Percentiles rank a stretch among this genome's conserved stretches.
These are phyloP conservation scores for Fraxinus greggii DNA, from an alignment of 305 asterid genomes.

Conservation along the genomic window DNA sequence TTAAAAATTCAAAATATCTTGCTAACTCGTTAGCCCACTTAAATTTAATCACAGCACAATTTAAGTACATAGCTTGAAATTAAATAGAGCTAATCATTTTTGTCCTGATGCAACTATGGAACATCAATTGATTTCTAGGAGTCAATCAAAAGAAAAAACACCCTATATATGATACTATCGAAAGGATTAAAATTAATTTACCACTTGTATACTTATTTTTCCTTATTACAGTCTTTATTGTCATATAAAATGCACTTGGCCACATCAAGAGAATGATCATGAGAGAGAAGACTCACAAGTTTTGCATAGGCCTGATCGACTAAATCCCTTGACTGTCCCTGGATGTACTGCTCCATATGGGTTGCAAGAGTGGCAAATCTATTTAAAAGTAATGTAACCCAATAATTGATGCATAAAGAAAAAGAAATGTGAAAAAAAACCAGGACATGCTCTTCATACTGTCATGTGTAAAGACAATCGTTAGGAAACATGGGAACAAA, in stretches of 20 bases:
- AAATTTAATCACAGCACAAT: not conserved
- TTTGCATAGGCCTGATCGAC: slow-evolving; percentile 94
- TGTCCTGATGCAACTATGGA: not conserved
- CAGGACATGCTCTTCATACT: not conserved
- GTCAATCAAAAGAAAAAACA: not conserved
- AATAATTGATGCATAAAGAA: slow-evolving; percentile 21
- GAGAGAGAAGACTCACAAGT: slow-evolving; percentile 59
- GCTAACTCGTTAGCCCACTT: not conserved
- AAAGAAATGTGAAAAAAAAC: not conserved
- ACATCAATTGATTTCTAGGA: not conserved
- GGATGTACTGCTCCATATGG: slow-evolving; percentile 99
- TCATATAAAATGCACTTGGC: not conserved
- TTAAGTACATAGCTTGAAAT: not conserved
- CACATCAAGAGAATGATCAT: slow-evolving; percentile 6
- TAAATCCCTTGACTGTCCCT: slow-evolving; percentile 98
- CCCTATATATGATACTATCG: not conserved
- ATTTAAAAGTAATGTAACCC: slow-evolving; percentile 30
- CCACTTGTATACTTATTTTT: not conserved
- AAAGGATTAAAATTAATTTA: not conserved
- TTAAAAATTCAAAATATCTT: not conserved
- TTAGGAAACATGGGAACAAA: not conserved
- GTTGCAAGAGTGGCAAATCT: slow-evolving; percentile 97
- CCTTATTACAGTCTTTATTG: not conserved
- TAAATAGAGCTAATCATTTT: not conserved
- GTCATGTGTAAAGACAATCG: not conserved